A percentile compares a stretch with the other conserved stretches of the same genome.
phyloP scores from a whole-genome alignment of 495 filamentous ascomycete species.

The Chlorociboria aeruginascens region DNA sequence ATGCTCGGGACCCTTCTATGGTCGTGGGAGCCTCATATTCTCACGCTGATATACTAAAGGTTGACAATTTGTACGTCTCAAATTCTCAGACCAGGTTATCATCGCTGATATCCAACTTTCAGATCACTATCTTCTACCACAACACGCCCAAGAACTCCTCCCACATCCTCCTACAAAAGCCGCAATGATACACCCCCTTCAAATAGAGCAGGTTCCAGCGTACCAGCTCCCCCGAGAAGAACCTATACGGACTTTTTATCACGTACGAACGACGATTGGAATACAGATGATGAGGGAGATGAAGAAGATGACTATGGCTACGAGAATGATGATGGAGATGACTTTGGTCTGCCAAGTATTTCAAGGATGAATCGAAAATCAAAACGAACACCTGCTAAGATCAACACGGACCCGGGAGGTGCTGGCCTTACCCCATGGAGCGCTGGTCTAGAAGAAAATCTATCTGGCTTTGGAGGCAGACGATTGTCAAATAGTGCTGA shows the following conservation, averaged over 20 bases:
- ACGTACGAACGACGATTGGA: slow-evolving; percentile 67
- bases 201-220: slow-evolving; percentile 35
- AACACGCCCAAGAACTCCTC: slow-evolving; percentile 49
- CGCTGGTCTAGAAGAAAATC: slow-evolving; percentile 27
- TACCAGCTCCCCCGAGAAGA: slow-evolving; percentile 49
- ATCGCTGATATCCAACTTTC: slow-evolving; percentile 8
- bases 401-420: slow-evolving; percentile 9
- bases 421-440: slow-evolving; percentile 13
- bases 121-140: slow-evolving; percentile 44
- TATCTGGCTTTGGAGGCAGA: slow-evolving; percentile 19
- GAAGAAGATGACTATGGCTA: slow-evolving; percentile 63
- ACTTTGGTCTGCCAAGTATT: slow-evolving; percentile 86
- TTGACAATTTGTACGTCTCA: slow-evolving; percentile 39
- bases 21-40: slow-evolving; percentile 96
- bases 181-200: slow-evolving; percentile 40
- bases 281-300: slow-evolving; percentile 45
- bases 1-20: slow-evolving; percentile 52
- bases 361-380: slow-evolving; percentile 72
- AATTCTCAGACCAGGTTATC: background rate
- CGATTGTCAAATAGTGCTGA: slow-evolving; percentile 68
- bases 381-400: slow-evolving; percentile 28
- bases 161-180: slow-evolving; percentile 25
- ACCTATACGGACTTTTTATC: slow-evolving; percentile 68
- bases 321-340: slow-evolving; percentile 79
- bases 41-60: slow-evolving; percentile 86